Evolutionary conservation across 2,329 filamentous ascomycete species (phyloP).

Genomic region (Sclerotinia trifoliorum): DNA sequence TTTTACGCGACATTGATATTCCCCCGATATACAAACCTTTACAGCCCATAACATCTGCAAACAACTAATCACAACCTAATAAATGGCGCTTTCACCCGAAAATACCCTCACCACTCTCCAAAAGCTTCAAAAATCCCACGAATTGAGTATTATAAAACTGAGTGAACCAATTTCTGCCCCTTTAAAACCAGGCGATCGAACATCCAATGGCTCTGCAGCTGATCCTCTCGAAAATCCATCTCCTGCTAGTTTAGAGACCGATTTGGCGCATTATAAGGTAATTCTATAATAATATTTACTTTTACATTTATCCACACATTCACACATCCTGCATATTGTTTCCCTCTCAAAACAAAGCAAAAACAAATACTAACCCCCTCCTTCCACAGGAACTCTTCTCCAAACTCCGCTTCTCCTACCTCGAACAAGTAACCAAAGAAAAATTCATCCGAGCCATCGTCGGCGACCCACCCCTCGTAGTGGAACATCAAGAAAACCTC

Average conservation of each 20-base stretch:
- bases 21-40: neutral
- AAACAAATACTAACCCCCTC: conserved; percentile 14
- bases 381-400: conserved; percentile 73
- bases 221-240: conserved; percentile 64
- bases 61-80: neutral
- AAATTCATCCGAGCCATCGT: conserved; percentile 94
- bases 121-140: conserved; percentile 55
- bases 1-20: neutral
- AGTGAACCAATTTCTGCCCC: conserved; percentile 69
- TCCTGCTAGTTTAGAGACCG: conserved; percentile 75
- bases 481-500: conserved; percentile 77
- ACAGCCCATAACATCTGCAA: neutral
- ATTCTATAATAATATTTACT: conserved; percentile 6
- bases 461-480: conserved; percentile 82
- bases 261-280: conserved; percentile 82
- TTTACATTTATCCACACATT: neutral
- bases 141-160: conserved; percentile 73
- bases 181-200: conserved; percentile 49
- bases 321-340: too few species aligned
- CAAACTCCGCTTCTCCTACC: conserved; percentile 94
- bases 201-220: conserved; percentile 67
- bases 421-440: conserved; percentile 98
- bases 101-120: conserved; percentile 51
- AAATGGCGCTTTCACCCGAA: conserved; percentile 33
- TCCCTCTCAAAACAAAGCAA: neutral